Conservation (phyloP, 345 rosid species). For the Hibiscus syriacus region DNA sequence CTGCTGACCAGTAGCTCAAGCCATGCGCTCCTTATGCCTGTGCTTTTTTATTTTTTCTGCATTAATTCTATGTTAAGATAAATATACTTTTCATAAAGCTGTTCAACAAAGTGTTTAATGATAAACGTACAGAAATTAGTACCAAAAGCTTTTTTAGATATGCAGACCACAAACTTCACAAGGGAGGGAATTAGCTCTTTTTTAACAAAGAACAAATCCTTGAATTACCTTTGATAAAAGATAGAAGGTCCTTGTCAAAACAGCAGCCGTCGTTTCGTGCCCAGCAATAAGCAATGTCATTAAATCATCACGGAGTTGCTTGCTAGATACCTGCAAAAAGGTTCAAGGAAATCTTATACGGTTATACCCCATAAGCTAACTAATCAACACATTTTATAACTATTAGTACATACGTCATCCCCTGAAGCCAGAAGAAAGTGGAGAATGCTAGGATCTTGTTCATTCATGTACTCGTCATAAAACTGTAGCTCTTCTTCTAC, state of each 20-base stretch:
- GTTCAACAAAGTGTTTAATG: not conserved
- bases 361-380: not conserved
- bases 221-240: slow-evolving; percentile 61
- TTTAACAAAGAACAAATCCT: not conserved
- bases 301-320: slow-evolving; percentile 95
- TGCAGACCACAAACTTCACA: not conserved
- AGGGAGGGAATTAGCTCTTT: not conserved
- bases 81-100: not conserved
- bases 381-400: slow-evolving; percentile 5
- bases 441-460: slow-evolving; percentile 95
- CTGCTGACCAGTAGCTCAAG: not conserved
- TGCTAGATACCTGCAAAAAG: slow-evolving; percentile 71
- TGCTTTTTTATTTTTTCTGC: not conserved
- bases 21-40: not conserved
- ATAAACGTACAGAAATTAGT: not conserved
- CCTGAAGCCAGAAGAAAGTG: slow-evolving; percentile 90
- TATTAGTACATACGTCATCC: slow-evolving; percentile 59
- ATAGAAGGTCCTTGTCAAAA: slow-evolving; percentile 93
- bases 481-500: slow-evolving; percentile 92
- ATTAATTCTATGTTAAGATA: not conserved
- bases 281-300: slow-evolving; percentile 99
- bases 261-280: slow-evolving; percentile 96
- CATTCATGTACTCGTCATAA: slow-evolving; percentile 86
- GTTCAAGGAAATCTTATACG: slow-evolving; percentile 13
- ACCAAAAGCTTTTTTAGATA: not conserved